Conservation (phyloP, 306 rosid species). For the Vicia villosa region DNA sequence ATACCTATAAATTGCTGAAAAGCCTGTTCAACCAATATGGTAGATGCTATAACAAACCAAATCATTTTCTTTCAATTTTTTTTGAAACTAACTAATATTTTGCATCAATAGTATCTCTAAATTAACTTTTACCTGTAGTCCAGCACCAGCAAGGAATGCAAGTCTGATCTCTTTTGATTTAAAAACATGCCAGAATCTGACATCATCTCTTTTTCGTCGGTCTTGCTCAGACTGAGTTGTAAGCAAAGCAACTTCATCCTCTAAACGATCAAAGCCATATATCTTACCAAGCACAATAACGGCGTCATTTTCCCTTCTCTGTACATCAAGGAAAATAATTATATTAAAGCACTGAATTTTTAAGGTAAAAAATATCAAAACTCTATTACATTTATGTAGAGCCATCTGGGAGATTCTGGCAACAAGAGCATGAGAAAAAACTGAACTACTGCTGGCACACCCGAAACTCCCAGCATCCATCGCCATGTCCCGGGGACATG, state of each 20-base stretch:
- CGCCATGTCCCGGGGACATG: conserved; percentile 74
- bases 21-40: conserved; percentile 57
- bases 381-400: conserved; percentile 59
- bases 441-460: conserved; percentile 78
- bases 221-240: conserved; percentile 68
- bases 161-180: conserved; percentile 72
- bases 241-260: conserved; percentile 72
- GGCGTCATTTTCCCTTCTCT: conserved; percentile 66
- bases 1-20: conserved; percentile 95
- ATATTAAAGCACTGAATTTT: neutral
- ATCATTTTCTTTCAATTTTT: neutral
- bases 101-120: neutral
- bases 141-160: conserved; percentile 87
- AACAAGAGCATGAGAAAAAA: conserved; percentile 70
- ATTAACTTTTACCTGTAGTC: conserved; percentile 67
- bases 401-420: conserved; percentile 99
- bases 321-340: conserved; percentile 30
- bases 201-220: conserved; percentile 40
- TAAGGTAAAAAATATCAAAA: neutral
- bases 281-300: conserved; percentile 72
- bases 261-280: conserved; percentile 67
- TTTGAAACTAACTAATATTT: too few species aligned
- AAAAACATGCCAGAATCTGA: conserved; percentile 62
- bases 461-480: conserved; percentile 61
- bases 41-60: conserved; percentile 25